Evolutionary conservation across 441 rosid species (phyloP), one percentile per base, ranked within the genome.

Genomic region (Gossypium aridum): DNA sequence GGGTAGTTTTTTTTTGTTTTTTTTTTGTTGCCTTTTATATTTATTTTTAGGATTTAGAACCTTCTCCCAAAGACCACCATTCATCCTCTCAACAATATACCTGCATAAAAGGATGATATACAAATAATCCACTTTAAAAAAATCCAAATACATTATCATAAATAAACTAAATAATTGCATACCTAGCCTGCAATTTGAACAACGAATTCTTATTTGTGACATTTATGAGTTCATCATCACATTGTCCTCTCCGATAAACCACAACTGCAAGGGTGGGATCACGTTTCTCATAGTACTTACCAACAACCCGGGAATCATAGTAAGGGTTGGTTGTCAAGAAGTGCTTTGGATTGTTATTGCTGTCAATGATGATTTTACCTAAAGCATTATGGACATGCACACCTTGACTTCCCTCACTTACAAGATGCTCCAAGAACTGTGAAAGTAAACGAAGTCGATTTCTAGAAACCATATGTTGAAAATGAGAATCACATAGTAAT

Each of bases 361-460:
- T 97, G 64, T 97, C 99, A 63, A 97, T 97, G 72, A 97, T 97
- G 54, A 97, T 97, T 91, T 97, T 97, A 83, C 99, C 98, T 81
- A 97, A 83, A 67, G 98, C 99, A 90, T 97, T 92, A 83, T 94
- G 99, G 72, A 92, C 99, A 81, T 97, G 99, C 28, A 90, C 97
- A 87, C 94, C 99, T 83, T 92, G 97, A 86, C 99, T 97, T 77
- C 99, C 99, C 85, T 97, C 99, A 78, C 99, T 94, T 62, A 97
- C 99, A 78, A 97, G 92, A 91, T 97, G 99, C 94, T 97, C 99
- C 88, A 97, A 83, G 90, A 97, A 97, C 83, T 97, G 99, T 78
- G 99, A 89, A 72, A 97, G 98, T 82, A 97, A 87, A 57, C 99
- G 97, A 65, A 94, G 99, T 13, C 99, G 99, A 80, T 97, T 97